Percentiles rank a stretch among this genome's conserved stretches.
These are phyloP conservation scores for Mycena rosella DNA, from an alignment of 768 basidiomycete genomes.

Conservation along the genomic window DNA sequence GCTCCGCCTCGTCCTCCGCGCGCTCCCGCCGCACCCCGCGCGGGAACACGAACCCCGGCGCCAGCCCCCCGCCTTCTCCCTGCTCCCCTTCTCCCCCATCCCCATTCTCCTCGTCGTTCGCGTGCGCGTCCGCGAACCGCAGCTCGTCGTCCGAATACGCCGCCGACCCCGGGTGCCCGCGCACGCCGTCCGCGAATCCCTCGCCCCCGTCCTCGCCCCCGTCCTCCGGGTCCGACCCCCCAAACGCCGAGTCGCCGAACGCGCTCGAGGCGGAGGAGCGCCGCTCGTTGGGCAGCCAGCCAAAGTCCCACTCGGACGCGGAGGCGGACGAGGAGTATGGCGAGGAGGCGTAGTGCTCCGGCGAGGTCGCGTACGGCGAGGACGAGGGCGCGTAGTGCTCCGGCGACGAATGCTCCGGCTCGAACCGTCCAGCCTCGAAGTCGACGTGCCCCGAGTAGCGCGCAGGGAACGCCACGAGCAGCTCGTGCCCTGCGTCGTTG, in stretches of 20 bases:
- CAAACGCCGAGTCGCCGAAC: too few species aligned
- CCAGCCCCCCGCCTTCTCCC: background rate
- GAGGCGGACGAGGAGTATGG: conserved; percentile 26
- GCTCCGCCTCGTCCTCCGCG: conserved; percentile 47
- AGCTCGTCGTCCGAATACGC: conserved; percentile 37
- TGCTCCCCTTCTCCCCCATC: too few species aligned
- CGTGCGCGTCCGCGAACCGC: background rate
- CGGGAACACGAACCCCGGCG: conserved; percentile 27
- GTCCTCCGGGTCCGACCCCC: too few species aligned
- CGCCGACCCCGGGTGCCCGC: too few species aligned
- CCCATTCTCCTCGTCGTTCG: too few species aligned
- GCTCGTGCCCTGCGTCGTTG: conserved; percentile 31
- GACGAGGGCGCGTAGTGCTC: background rate
- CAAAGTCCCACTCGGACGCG: conserved; percentile 26
- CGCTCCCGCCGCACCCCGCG: background rate
- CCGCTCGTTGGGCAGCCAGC: conserved; percentile 28
- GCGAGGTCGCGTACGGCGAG: conserved; percentile 2
- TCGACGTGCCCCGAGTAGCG: too few species aligned
- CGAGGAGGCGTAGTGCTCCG: background rate
- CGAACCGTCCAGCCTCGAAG: too few species aligned
- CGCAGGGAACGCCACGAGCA: conserved; percentile 21
- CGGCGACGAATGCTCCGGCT: too few species aligned
- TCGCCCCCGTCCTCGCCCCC: too few species aligned
- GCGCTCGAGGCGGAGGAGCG: background rate
- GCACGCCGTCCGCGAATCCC: background rate